Base-by-base conservation (phyloP, 306 rosid genomes). In the Cotoneaster glaucophyllus region DNA sequence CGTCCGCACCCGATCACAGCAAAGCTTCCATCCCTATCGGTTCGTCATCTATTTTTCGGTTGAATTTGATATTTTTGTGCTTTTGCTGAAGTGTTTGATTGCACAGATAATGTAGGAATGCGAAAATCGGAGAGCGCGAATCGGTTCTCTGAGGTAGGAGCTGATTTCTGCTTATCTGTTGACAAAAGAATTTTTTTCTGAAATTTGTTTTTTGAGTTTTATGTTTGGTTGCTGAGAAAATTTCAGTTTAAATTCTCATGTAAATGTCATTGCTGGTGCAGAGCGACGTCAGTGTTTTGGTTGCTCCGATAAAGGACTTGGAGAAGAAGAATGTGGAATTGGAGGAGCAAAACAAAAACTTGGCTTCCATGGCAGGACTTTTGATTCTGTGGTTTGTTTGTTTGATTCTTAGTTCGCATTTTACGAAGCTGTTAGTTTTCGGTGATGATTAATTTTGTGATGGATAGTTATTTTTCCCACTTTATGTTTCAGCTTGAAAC, bases 1-100 rank as follows among this genome's bases (percentile, higher is more conserved):
- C 97, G 63, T 95, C 99, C 1, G 97, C 97, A 13, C 92, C 90
- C 69, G 99, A 95, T 92, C 91, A 90, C 54, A 84, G 54, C 79
- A 62, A 81, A 73, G 75, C 82, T 58, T 69, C 93, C 2, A 74
- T 28, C 72, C 76, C 85, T 65, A 70, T 84, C 56, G 97, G 99
- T 95, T 52, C 56, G 86, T 79, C 24, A 57, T 71, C 13, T 26
- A 10, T 12, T 1, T 48, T 69, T 41, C 39, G 21, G 1, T 75
- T 6, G n/a, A 11, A 11, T 56, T 67, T 8, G 24, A 17, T 4
- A 54, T 53, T 19, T 71, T 11, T 25, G 28, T 24, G 0, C 25
- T 65, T 70, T 69, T 85, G 32, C 22, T 41, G 22, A 62, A 72
- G 1, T 72, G 53, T 56, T 72, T n/a, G 0, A 24, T 43, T 32